Base-by-base conservation (phyloP, 1,284 basidiomycete genomes). In the Sphaerobolus stellatus region DNA sequence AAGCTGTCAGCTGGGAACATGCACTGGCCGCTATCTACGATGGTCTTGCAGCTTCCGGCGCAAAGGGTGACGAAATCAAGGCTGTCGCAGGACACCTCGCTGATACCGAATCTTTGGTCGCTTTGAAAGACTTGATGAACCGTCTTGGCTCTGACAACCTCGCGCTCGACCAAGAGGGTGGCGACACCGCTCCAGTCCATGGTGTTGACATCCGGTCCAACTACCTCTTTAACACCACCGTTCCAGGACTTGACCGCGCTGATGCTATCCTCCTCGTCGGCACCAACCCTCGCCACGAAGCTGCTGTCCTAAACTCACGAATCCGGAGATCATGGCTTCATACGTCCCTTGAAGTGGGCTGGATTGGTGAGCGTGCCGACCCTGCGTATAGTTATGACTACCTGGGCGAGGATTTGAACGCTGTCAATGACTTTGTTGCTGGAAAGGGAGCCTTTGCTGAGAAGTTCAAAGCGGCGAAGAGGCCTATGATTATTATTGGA, bases 281-380 rank as follows among this genome's bases (percentile, higher is more conserved):
- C 61, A 98, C 94, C 53, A 98, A 99, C 76, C 96, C 96, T 13
- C 84, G 97, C 46, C 95, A 98, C 70, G 97, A 99, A 75, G 97
- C 94, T 7, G 91, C 97, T 30, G 95, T 98, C 56, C 80, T 99
- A 67, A 99, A 99, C 81, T 94, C 95, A 11, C 90, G 96, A 62
- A 92, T 99, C 66, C 86, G 96, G 67, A 96, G 94, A 80, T 89
- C 86, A 62, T 99, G 92, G 90, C 71, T 99, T 62, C 87, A 94
- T 67, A 86, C 83, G 20, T 82, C 83, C 54, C 79, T 95, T 50
- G 90, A 97, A 66, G 82, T 98, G 50, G 96, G 92, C 46, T 73
- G 97, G 38, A 87, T 99, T 60, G 96, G 96, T 48, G 90, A 97
- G 73, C 83, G 90, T 52, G 93, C 89, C 44, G 93, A 98, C 68